These are phyloP conservation scores for Rhizopogon rudus DNA, from an alignment of 768 basidiomycete genomes.

Conservation along the genomic window DNA sequence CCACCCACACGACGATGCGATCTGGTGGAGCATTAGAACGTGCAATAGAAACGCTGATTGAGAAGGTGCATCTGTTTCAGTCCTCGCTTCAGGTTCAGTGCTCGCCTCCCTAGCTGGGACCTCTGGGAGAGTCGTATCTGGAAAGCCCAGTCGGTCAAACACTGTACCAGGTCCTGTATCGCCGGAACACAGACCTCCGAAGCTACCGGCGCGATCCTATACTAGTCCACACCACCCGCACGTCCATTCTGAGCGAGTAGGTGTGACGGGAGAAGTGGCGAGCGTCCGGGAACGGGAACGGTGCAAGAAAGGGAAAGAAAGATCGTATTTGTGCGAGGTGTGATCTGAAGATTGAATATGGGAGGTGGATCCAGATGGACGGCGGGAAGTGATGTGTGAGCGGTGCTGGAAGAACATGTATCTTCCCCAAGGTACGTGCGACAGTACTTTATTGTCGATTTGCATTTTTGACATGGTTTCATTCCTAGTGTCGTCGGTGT, in stretches of 20 bases:
- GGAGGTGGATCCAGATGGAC: conserved; percentile 78
- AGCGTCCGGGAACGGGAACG: no score
- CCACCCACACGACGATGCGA: conserved; percentile 22
- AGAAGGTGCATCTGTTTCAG: conserved; percentile 32
- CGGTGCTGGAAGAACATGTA: conserved; percentile 96
- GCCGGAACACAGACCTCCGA: no score
- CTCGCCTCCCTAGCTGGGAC: no score
- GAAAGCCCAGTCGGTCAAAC: no score
- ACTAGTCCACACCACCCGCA: no score
- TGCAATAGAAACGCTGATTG: conserved; percentile 48
- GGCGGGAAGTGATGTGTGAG: conserved; percentile 81
- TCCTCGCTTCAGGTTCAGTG: conserved; percentile 27
- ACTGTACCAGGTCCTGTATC: no score
- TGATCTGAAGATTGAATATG: conserved; percentile 64
- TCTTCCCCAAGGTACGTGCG: conserved; percentile 69
- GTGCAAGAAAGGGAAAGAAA: no score
- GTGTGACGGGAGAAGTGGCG: no score
- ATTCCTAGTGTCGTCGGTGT: no score
- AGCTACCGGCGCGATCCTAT: no score
- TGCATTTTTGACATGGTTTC: conserved; percentile 1
- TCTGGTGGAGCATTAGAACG: conserved; percentile 39
- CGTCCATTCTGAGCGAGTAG: no score
- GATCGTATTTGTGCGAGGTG: conserved; percentile 38
- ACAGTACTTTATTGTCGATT: background rate
- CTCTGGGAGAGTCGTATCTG: no score